Evolutionary conservation across 2,329 filamentous ascomycete genomes (phyloP).

Genomic region (Talaromyces funiculosus): DNA sequence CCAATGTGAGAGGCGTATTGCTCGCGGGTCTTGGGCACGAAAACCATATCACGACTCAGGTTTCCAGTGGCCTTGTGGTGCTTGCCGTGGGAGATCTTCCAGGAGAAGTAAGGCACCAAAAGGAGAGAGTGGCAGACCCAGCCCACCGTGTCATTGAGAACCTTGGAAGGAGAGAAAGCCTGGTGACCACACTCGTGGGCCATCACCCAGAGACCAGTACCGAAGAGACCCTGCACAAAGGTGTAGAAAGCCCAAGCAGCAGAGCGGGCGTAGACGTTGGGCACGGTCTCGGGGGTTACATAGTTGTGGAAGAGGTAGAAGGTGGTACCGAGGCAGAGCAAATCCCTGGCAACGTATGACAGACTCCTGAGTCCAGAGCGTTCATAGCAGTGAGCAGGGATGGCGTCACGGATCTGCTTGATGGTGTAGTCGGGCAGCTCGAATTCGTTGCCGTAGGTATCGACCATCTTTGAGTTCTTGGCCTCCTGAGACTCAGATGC

Average conservation of each 20-base stretch:
- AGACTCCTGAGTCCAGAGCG: conserved; percentile 72
- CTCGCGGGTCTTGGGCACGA: conserved; percentile 86
- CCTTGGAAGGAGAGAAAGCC: conserved; percentile 88
- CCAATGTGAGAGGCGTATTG: conserved; percentile 71
- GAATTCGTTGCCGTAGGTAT: conserved; percentile 95
- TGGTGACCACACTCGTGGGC: conserved; percentile 98
- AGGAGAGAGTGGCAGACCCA: conserved; percentile 86
- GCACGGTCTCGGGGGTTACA: conserved; percentile 76
- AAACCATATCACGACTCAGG: conserved; percentile 98
- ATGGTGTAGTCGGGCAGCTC: conserved; percentile 91
- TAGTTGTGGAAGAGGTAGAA: conserved; percentile 88
- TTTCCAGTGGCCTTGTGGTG: conserved; percentile 99
- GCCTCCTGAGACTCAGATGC: conserved; percentile 56
- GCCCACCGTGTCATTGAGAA: conserved; percentile 84
- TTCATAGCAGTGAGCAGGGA: conserved; percentile 95
- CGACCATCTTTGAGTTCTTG: conserved; percentile 56
- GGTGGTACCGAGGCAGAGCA: conserved; percentile 64
- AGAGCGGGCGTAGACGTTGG: conserved; percentile 61
- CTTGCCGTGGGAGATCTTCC: conserved; percentile 98
- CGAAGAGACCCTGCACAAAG: conserved; percentile 84
- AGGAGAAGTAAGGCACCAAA: conserved; percentile 95
- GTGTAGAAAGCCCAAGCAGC: conserved; percentile 65
- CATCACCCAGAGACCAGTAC: conserved; percentile 90
- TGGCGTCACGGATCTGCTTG: conserved; percentile 94
- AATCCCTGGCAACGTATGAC: conserved; percentile 77